Conservation (phyloP, 768 basidiomycete species). For the Macrolepiota albuminosa region DNA sequence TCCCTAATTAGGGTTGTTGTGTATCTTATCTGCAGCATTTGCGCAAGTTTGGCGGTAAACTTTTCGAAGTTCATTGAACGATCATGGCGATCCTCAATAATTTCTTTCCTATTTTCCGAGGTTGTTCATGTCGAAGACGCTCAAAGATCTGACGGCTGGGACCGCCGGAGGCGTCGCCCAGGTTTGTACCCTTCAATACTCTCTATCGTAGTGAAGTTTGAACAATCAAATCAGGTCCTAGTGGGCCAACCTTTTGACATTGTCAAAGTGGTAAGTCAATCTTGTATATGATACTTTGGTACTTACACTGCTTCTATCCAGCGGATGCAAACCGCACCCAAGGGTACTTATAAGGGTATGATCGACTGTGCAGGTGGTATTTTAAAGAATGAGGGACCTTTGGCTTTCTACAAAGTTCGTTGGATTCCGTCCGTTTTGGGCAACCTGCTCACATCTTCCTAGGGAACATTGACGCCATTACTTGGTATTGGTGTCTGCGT, state of each 20-base stretch:
- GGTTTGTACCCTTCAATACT: slow-evolving; percentile 32
- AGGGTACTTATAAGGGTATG: slow-evolving; percentile 87
- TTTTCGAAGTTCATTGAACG: slow-evolving; percentile 12
- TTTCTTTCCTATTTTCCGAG: background rate
- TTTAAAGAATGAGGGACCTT: slow-evolving; percentile 83
- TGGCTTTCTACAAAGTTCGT: slow-evolving; percentile 91
- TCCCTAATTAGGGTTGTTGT: slow-evolving; percentile 11
- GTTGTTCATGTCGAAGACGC: slow-evolving; percentile 52
- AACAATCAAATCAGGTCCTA: slow-evolving; percentile 49
- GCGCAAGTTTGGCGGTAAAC: slow-evolving; percentile 24
- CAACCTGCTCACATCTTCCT: slow-evolving; percentile 4
- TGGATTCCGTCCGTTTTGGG: background rate
- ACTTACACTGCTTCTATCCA: slow-evolving; percentile 22
- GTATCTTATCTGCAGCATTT: slow-evolving; percentile 28
- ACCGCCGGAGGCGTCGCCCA: slow-evolving; percentile 90
- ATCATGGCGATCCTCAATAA: slow-evolving; percentile 7
- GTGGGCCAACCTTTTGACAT: slow-evolving; percentile 97
- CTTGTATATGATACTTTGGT: background rate
- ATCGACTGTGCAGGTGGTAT: slow-evolving; percentile 88
- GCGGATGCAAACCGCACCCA: slow-evolving; percentile 93
- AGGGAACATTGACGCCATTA: slow-evolving; percentile 90
- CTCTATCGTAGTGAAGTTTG: slow-evolving; percentile 12
- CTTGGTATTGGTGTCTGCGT: slow-evolving; percentile 93
- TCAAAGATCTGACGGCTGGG: slow-evolving; percentile 85
- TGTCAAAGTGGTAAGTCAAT: slow-evolving; percentile 81